These are phyloP conservation scores for Phytophthora crassamura DNA, from an alignment of 352 stramenopile genomes.

Conservation along the genomic window DNA sequence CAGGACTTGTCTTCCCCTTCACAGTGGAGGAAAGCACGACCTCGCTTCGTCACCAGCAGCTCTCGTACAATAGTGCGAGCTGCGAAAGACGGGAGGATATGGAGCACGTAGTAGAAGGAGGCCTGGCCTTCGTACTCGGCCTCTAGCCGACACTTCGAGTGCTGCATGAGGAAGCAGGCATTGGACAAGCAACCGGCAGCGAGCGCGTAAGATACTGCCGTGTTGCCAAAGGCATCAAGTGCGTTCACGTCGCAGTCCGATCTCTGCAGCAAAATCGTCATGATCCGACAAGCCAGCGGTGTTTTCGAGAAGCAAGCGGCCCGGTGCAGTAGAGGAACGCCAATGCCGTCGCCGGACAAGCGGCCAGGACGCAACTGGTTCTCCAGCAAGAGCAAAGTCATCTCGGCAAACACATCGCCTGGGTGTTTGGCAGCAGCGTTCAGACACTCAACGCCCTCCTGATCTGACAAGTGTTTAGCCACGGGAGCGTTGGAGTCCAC, in stretches of 20 bases:
- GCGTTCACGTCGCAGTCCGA: conserved; percentile 53
- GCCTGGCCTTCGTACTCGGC: conserved; percentile 72
- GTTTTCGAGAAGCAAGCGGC: conserved; percentile 48
- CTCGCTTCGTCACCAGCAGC: conserved; percentile 39
- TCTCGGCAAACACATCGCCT: conserved; percentile 40
- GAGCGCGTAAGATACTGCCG: conserved; percentile 57
- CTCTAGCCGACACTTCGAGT: conserved; percentile 41
- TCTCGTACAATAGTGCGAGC: conserved; percentile 49
- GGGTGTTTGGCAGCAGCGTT: conserved; percentile 34
- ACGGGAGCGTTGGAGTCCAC: conserved; percentile 17
- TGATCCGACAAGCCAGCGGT: conserved; percentile 19
- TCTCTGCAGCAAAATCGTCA: conserved; percentile 36
- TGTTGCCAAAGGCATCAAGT: conserved; percentile 57
- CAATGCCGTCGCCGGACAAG: conserved; percentile 54
- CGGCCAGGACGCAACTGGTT: conserved; percentile 40
- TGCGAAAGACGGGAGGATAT: conserved; percentile 59
- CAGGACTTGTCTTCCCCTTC: conserved; percentile 38
- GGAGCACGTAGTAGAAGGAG: conserved; percentile 64
- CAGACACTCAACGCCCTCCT: conserved; percentile 27
- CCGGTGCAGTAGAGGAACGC: conserved; percentile 60
- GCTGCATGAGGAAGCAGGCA: conserved; percentile 48
- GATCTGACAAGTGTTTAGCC: conserved; percentile 12
- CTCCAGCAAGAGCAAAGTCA: conserved; percentile 52
- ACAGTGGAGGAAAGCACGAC: conserved; percentile 62
- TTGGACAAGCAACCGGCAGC: conserved; percentile 40